Base-by-base conservation (phyloP, 805 yeast genomes). In the Komagataella mondaviorum region DNA sequence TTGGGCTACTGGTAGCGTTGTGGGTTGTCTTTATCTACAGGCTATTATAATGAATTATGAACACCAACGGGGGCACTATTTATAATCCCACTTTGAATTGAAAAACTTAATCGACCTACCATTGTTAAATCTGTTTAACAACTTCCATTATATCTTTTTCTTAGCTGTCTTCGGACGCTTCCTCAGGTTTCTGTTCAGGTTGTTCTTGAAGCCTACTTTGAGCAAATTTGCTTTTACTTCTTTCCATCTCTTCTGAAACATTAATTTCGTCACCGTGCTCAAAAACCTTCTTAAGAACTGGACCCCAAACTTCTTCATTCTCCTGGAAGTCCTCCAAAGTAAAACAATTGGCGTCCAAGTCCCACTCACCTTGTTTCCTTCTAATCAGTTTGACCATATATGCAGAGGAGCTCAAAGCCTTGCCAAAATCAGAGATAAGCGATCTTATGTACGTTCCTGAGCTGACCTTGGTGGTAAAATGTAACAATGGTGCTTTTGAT, bases 391-490 rank as follows among this genome's bases (percentile, higher is more conserved):
- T 81, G 6, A 85, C 96, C 96, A 93, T 90, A 61, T 88, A 88
- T 0, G 96, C 88, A 23, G 87, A 78, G 0, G 90, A 80, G 16
- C 84, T 82, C 61, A 90, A 68, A 0, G 91, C 85, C 54, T 85
- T 77, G 1, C 96, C 98, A 47, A 87, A 72, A 60, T 93, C 99
- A 66, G 95, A 88, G 49, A 93, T 74, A 51, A 93, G 69, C 2
- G 96, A 85, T 57, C 99, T 76, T 49, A 93, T 89, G 60, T 93
- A 93, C 0, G 98, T 93, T 1, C 99, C 99, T 0, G 97, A 88
- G 1, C 96, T 85, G 0, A 91, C 99, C 43, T 78, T 75, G 3
- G 95, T 78, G 14, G 75, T 76, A 57, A 93, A 78, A 58, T 85
- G 90, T 23, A 91, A 59, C 49, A 84, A 58, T 2, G 95, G 93